Base-by-base conservation (phyloP, 2,329 filamentous ascomycete species). In the Arthrobotrys sinensis region DNA sequence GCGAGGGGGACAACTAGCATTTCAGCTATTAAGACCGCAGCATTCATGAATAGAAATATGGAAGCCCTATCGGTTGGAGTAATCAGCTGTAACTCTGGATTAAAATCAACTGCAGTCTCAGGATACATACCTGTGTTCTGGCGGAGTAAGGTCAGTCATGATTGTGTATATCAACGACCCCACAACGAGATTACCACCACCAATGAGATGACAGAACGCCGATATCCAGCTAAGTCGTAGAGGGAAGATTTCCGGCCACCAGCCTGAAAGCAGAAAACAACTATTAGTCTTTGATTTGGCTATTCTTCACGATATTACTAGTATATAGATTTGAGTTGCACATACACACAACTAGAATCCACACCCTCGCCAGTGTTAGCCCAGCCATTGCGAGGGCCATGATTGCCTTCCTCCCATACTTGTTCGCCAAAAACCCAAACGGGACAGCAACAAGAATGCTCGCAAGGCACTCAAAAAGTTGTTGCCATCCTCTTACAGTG, bases 41-140 rank as follows among this genome's bases (percentile, higher is more conserved):
- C 50, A 16, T 53, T 53, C 10, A 53, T 53, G 24, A 53, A 53
- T 36, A 53, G 14, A 53, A 53, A 53, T 53, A 53, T 53, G 14
- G 50, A 53, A 16, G 50, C 50, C 7, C 50, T 53, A 11, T 45
- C 12, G 2, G 19, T 16, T 16, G 14, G 7, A 5, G 4, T 16
- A 19, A 16, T 19, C 19, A 11, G 16, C n/a, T 16, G 8, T 19
- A 16, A 16, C 3, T 16, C n/a, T 19, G 16, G 4, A 6, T 16
- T 45, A 40, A 40, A 40, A 40, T 8, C 8, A 40, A 8, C 2
- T 40, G 24, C 4, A 4, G 24, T 4, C n/a, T 4, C 24, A 28
- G 24, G n/a, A 11, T 24, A 53, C 50, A 12, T 10, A 53, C 50
- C 50, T 21, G 6, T 53, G 50, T 4, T 36, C 50, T 7, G 50